Evolutionary conservation across 2,329 filamentous ascomycete genomes (phyloP), one percentile per base, ranked within the genome.

Genomic region (Colletotrichum sp.): DNA sequence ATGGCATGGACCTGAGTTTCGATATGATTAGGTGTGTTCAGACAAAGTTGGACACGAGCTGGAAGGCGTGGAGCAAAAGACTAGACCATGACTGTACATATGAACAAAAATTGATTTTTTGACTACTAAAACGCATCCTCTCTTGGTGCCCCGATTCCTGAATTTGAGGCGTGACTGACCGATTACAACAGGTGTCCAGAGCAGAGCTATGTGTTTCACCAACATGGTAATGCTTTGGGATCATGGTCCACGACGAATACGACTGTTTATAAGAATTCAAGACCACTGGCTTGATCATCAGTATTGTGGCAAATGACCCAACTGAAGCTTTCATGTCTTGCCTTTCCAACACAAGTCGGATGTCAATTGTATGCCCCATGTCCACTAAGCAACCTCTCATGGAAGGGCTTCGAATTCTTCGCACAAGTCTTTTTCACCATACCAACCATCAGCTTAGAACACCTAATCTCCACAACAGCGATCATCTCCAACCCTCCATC

Each of bases 341-440:
- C 55, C 18, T 26, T 26, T 7, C 16, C 15, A 39, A 10, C 28
- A 21, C 3, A 52, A 21, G 9, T 21, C 21, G 26, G 21, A 60
- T n/a, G 26, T 60, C 57, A 60, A 12, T 60, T 30, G 8, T 60
- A 18, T 9, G 26, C 8, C 18, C 24, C 32, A 18, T 26, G 24
- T 28, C 34, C 15, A 9, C 63, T 34, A 9, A 67, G 64, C 9
- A 67, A 28, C 28, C 39, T 55, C n/a, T 67, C 26, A 39, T 67
- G 64, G 21, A 52, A 67, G 18, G 21, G 16, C 43, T 55, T 67
- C 36, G 39, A 24, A 13, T 67, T 67, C 64, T 67, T 67, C 26
- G 24, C 26, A 30, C 39, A 67, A 8, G 24, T 28, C 64, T 67
- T 34, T 13, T 55, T 67, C 26, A 67, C 64, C 26, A 67, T n/a